Evolutionary conservation across 1,284 basidiomycete species (phyloP).

Genomic region (Naganishia liquefaciens): DNA sequence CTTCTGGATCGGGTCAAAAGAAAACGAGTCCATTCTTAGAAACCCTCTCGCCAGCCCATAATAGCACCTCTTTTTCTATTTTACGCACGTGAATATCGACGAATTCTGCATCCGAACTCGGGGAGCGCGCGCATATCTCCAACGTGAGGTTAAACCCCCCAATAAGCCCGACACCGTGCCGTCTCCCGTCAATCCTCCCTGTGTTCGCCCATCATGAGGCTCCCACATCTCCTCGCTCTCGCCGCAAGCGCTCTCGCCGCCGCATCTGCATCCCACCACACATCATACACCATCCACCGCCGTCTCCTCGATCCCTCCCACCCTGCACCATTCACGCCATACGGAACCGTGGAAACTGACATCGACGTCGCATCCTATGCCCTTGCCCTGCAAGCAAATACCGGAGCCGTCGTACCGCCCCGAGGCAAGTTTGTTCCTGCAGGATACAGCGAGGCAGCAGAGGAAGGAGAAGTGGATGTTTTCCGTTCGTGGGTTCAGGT

Average conservation of each 20-base stretch:
- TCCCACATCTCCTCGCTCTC: not conserved
- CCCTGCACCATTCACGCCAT: slow-evolving; percentile 31
- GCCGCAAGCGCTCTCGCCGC: not conserved
- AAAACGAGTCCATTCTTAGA: no score
- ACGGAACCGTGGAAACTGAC: slow-evolving; percentile 40
- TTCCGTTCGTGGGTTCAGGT: slow-evolving; percentile 65
- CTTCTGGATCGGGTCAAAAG: no score
- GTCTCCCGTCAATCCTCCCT: no score
- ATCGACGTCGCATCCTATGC: slow-evolving; percentile 31
- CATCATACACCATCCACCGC: slow-evolving; percentile 35
- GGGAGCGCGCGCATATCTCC: no score
- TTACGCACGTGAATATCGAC: no score
- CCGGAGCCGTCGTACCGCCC: not conserved
- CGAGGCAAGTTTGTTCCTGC: not conserved
- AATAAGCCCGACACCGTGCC: no score
- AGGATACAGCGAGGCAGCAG: not conserved
- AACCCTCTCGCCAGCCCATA: no score
- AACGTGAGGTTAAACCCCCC: no score
- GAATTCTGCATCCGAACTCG: no score
- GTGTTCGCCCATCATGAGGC: slow-evolving; percentile 1
- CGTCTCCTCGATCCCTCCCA: slow-evolving; percentile 35
- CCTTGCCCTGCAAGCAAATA: slow-evolving; percentile 49
- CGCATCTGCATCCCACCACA: not conserved
- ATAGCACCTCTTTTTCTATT: no score
- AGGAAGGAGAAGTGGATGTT: slow-evolving; percentile 13